phyloP scores from a whole-genome alignment of 108 stramenopile genomes.

The Fistulifera pelliculosa region DNA sequence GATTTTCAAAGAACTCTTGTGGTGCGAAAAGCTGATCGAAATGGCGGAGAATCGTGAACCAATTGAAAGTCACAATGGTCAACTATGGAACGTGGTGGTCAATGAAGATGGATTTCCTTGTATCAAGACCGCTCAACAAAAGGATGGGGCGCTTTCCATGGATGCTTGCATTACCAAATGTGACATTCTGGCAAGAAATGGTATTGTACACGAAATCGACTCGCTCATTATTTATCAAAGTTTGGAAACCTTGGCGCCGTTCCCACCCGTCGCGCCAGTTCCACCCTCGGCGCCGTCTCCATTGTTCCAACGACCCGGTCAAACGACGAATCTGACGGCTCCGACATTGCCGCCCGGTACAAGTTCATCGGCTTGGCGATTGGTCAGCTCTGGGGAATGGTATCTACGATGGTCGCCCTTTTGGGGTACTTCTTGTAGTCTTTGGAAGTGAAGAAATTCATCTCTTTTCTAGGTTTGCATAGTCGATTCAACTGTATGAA shows the following conservation, averaged over 20 bases:
- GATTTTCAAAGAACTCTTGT: conserved; percentile 7
- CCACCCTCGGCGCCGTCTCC: no score
- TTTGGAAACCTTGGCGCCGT: conserved; percentile 4
- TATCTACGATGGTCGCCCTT: no score
- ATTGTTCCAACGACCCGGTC: no score
- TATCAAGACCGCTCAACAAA: background rate
- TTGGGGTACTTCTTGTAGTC: no score
- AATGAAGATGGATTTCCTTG: conserved; percentile 11
- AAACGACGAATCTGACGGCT: no score
- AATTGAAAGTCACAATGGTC: conserved; percentile 10
- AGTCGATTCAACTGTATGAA: no score
- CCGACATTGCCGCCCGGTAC: no score
- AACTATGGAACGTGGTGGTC: conserved; percentile 6
- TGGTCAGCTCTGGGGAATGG: no score
- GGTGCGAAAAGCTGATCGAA: conserved; percentile 2
- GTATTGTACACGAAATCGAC: conserved; percentile 15
- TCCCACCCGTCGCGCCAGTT: conserved; percentile 4
- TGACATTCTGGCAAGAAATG: conserved; percentile 12
- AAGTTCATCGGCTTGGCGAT: no score
- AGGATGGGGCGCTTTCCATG: background rate
- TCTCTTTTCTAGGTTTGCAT: no score
- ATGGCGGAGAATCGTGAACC: background rate
- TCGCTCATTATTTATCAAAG: conserved; percentile 2
- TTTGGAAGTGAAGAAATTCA: no score
- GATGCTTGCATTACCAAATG: conserved; percentile 11